Conservation (phyloP, 768 basidiomycete genomes). For the Amanita brunnescens region DNA sequence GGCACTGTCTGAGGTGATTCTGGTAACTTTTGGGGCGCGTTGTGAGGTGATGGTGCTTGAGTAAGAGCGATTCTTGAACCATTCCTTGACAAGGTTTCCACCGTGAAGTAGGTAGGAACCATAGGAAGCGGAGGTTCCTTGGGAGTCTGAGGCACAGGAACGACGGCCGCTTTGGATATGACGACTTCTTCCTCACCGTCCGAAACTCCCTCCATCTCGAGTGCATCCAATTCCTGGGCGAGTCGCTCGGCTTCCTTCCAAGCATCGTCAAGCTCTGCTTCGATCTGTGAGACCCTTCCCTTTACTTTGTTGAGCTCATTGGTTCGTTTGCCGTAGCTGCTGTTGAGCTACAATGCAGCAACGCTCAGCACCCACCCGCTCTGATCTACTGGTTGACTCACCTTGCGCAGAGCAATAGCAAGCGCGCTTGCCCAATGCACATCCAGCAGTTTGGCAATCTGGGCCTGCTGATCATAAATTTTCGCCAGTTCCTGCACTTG, state of each 20-base stretch:
- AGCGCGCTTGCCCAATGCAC: constrained; percentile 70
- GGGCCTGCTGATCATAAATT: constrained; percentile 53
- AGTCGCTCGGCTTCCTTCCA: constrained; percentile 73
- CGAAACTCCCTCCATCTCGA: constrained; percentile 30
- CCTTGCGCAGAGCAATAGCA: constrained; percentile 68
- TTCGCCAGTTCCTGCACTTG: constrained; percentile 48
- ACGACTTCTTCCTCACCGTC: constrained; percentile 29
- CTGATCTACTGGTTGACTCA: constrained; percentile 12
- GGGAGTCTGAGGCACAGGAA: constrained; percentile 27
- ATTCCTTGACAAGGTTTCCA: constrained; percentile 6
- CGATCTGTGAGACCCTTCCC: constrained; percentile 42
- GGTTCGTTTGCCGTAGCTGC: constrained; percentile 59
- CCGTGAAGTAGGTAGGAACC: constrained; percentile 11
- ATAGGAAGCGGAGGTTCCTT: constrained; percentile 6
- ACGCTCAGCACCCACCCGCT: background rate
- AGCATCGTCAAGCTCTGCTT: constrained; percentile 70
- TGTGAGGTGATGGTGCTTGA: background rate
- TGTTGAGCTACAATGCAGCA: constrained; percentile 41
- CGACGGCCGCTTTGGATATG: constrained; percentile 39
- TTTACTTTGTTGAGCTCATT: constrained; percentile 44
- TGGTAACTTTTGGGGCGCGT: background rate
- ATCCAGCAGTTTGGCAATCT: constrained; percentile 53
- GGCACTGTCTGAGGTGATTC: constrained; percentile 5
- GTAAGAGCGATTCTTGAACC: constrained; percentile 2
- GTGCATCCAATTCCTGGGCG: constrained; percentile 62